Evolutionary conservation across 495 filamentous ascomycete genomes (phyloP), one percentile per base, ranked within the genome.

Genomic region (Daldinia childiae): DNA sequence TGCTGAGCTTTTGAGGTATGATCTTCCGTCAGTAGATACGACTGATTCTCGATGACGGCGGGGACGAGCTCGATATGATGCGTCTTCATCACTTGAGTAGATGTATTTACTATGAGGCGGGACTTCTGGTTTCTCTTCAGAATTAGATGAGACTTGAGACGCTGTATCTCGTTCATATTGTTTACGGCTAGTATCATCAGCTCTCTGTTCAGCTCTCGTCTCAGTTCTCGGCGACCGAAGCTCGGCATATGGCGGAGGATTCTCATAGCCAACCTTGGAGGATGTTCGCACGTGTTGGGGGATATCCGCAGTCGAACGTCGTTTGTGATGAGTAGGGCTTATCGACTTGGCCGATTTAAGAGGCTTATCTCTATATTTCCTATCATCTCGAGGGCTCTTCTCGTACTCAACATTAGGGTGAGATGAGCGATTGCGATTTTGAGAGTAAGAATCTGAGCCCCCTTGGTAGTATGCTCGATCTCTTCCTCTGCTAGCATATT

Each of bases 391-490:
- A 43, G 55, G 32, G 29, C 27, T 73, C 54, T 64, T 72, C 71
- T 62, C 69, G 45, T 76, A 68, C 52, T 65, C 64, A 7, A 68
- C 66, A 52, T 66, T 66, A 9, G 65, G 38, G 24, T 73, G 73
- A 68, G 74, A 54, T 27, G 74, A 76, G 58, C 57, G 73, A 64
- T 72, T 66, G 26, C 71, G 76, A 29, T 43, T 62, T 24, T 72
- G 62, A 6, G 68, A 6, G 15, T 61, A 61, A 36, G 76, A 41
- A 19, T 64, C 69, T 62, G 68, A 34, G 45, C 71, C 76, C 26
- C 73, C 73, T 61, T 80, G 78, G 52, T 79, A 79, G 43, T 83
- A 83, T 1, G 76, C 71, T 17, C 81, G 73, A n/a, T 83, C 81
- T 5, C 82, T 79, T 17, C 79, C 76, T 17, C 75, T 73, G 3